Percentiles rank a stretch among this genome's conserved stretches.
phyloP scores from a whole-genome alignment of 495 filamentous ascomycete genomes.

The Terfezia boudieri region DNA sequence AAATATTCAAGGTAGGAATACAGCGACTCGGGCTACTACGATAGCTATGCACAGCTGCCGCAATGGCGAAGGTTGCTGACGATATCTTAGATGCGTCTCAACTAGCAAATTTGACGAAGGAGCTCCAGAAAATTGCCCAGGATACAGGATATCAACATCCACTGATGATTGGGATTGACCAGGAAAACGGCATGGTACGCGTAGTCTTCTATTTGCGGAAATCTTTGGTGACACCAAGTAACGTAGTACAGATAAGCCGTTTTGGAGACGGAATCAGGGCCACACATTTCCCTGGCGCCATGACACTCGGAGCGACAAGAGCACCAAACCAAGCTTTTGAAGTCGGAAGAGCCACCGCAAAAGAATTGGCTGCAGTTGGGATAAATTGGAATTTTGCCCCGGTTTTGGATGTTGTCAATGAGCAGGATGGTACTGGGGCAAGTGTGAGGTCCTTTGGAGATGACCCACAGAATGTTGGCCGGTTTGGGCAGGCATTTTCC shows the following conservation, averaged over 20 bases:
- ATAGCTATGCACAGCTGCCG: neutral
- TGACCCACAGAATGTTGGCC: conserved; percentile 17
- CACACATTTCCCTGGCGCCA: conserved; percentile 20
- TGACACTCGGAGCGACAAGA: conserved; percentile 19
- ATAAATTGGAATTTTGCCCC: conserved; percentile 22
- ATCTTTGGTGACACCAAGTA: conserved; percentile 1
- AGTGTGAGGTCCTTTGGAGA: conserved; percentile 19
- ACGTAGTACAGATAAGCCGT: conserved; percentile 17
- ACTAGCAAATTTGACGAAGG: conserved; percentile 17
- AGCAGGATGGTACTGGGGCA: conserved; percentile 7
- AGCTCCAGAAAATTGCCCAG: conserved; percentile 19
- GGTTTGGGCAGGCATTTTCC: conserved; percentile 18
- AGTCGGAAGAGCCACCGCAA: conserved; percentile 19
- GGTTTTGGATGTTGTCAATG: conserved; percentile 19
- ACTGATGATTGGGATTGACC: conserved; percentile 21
- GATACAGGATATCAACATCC: conserved; percentile 16
- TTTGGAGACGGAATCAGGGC: conserved; percentile 19
- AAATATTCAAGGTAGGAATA: conserved; percentile 15
- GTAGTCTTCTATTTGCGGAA: neutral
- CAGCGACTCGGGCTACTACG: neutral
- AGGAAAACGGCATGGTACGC: conserved; percentile 21
- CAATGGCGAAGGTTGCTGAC: neutral
- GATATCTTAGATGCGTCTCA: conserved; percentile 12
- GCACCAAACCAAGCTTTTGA: conserved; percentile 20
- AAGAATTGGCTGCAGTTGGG: conserved; percentile 18